Conservation (phyloP, 1,284 basidiomycete species). For the Grifola frondosa region DNA sequence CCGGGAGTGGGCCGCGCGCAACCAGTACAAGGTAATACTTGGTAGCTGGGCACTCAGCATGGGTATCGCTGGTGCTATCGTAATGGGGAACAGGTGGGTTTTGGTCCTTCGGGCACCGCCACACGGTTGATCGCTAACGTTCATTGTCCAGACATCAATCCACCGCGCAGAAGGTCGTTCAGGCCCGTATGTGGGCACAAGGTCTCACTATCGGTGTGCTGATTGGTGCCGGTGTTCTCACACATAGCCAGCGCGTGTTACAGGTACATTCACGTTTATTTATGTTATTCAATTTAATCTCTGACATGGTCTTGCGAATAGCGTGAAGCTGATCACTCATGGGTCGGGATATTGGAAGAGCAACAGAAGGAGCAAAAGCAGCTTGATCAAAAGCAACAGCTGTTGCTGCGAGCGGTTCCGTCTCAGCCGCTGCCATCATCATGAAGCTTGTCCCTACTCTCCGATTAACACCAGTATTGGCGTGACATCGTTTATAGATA, state of each 20-base stretch:
- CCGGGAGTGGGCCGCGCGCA: conserved; percentile 49
- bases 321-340: conserved; percentile 34
- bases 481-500: too few species aligned
- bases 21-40: conserved; percentile 59
- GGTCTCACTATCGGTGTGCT: conserved; percentile 79
- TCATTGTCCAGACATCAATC: conserved; percentile 28
- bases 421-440: too few species aligned
- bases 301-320: too few species aligned
- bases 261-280: too few species aligned
- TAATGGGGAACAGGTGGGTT: conserved; percentile 44
- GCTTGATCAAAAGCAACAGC: too few species aligned
- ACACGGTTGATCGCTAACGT: neutral
- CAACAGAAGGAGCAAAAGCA: conserved; percentile 27
- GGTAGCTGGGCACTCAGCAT: conserved; percentile 55
- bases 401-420: too few species aligned
- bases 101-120: neutral
- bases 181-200: conserved; percentile 92
- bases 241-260: conserved; percentile 42
- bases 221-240: conserved; percentile 72
- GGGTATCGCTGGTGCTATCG: conserved; percentile 43
- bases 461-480: too few species aligned
- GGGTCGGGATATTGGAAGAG: conserved; percentile 33
- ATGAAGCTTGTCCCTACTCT: too few species aligned
- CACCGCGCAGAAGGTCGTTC: conserved; percentile 65
- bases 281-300: too few species aligned